A percentile compares a stretch with the other conserved stretches of the same genome.
These are phyloP conservation scores for Spatholobus suberectus DNA, from an alignment of 306 rosid genomes.

Conservation along the genomic window DNA sequence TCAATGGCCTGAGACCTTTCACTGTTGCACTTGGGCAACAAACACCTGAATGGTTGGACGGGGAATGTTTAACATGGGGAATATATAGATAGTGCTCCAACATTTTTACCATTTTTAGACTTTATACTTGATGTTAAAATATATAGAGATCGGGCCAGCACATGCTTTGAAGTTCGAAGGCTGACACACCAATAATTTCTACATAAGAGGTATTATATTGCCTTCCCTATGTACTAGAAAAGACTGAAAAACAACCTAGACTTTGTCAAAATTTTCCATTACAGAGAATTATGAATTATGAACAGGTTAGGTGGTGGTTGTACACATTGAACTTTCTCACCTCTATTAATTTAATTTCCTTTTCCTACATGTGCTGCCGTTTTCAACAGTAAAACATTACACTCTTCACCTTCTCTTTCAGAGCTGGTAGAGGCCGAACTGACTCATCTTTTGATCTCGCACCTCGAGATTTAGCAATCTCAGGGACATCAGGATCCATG, in stretches of 20 bases:
- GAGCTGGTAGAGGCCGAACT: constrained; percentile 76
- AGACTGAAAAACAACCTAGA: constrained; percentile 26
- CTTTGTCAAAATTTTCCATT: constrained; percentile 33
- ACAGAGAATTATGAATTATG: constrained; percentile 29
- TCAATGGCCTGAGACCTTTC: too few relatives aligned
- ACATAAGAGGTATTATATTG: background rate
- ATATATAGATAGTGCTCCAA: background rate
- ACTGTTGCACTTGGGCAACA: background rate
- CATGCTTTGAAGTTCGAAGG: constrained; percentile 27
- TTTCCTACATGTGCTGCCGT: constrained; percentile 21
- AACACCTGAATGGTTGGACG: background rate
- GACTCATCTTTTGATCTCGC: constrained; percentile 52
- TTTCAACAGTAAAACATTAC: constrained; percentile 78
- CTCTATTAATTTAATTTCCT: constrained; percentile 6
- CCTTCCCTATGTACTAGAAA: constrained; percentile 26
- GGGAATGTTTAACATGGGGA: too few relatives aligned
- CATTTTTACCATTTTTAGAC: background rate
- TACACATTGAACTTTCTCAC: constrained; percentile 35
- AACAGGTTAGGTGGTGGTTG: constrained; percentile 32
- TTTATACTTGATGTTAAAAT: background rate
- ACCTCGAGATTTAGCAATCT: constrained; percentile 43
- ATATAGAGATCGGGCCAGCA: background rate
- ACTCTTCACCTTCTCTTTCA: constrained; percentile 76
- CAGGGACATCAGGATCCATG: constrained; percentile 61
- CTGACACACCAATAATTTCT: background rate